Evolutionary conservation across 2,329 filamentous ascomycete genomes (phyloP).

Genomic region (Paracamarosporium sp.): DNA sequence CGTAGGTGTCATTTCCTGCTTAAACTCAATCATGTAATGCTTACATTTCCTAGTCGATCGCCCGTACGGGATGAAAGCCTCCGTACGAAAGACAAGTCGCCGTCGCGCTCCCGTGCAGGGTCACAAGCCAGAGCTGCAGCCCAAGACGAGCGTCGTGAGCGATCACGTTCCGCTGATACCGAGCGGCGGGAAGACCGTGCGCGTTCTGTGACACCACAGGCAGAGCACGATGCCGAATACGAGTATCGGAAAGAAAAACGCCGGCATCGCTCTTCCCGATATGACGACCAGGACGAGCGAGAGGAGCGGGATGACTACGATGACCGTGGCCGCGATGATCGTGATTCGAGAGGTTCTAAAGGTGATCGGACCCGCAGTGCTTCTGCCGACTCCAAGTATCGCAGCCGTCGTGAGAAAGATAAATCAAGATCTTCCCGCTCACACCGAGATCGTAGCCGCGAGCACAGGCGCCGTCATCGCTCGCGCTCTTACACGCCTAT

Average conservation of each 20-base stretch:
- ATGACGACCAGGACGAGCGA: slow-evolving; percentile 40
- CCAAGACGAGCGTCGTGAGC: slow-evolving; percentile 23
- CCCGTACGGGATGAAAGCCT: slow-evolving; percentile 42
- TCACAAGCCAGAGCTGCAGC: slow-evolving; percentile 41
- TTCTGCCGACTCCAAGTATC: slow-evolving; percentile 67
- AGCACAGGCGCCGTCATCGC: slow-evolving; percentile 52
- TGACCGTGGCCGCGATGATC: slow-evolving; percentile 50
- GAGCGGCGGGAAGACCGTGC: slow-evolving; percentile 57
- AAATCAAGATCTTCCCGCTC: slow-evolving; percentile 54
- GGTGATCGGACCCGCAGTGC: slow-evolving; percentile 68
- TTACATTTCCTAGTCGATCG: slow-evolving; percentile 30
- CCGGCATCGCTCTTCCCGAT: slow-evolving; percentile 57
- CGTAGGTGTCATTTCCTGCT: slow-evolving; percentile 29
- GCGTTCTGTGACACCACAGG: slow-evolving; percentile 58
- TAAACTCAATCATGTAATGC: slow-evolving; percentile 1
- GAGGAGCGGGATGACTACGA: slow-evolving; percentile 47
- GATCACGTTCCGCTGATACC: slow-evolving; percentile 39
- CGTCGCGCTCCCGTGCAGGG: slow-evolving; percentile 48
- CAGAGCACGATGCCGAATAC: slow-evolving; percentile 35
- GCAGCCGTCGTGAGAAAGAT: slow-evolving; percentile 59
- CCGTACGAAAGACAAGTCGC: slow-evolving; percentile 46
- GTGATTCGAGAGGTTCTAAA: slow-evolving; percentile 53
- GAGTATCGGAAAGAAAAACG: slow-evolving; percentile 50
- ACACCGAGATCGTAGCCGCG: slow-evolving; percentile 54
- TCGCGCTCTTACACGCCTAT: slow-evolving; percentile 47